Conservation (phyloP, 352 stramenopile genomes). For the Pythium coloratum region DNA sequence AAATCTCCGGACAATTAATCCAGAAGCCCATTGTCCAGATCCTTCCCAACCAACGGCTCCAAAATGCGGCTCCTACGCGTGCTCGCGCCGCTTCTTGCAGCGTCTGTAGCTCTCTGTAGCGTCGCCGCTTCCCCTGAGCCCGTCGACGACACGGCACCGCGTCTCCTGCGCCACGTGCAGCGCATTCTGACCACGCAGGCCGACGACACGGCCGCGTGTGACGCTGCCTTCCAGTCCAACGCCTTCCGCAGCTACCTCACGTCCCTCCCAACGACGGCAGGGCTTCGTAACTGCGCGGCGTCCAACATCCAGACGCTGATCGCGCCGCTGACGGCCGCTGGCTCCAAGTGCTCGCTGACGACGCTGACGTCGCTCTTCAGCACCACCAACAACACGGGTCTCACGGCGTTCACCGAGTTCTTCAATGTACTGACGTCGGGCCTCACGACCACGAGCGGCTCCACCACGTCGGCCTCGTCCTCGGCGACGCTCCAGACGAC, state of each 20-base stretch:
- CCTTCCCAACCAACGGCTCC: not conserved
- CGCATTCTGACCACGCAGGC: conserved; percentile 18
- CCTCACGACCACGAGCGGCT: conserved; percentile 21
- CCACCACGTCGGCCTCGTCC: conserved; percentile 19
- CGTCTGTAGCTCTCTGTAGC: not conserved
- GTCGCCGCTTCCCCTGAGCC: not conserved
- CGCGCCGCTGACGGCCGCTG: conserved; percentile 32
- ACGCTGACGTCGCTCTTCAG: conserved; percentile 45
- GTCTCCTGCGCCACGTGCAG: conserved; percentile 20
- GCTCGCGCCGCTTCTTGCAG: not conserved
- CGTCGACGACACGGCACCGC: not conserved
- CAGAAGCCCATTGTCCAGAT: not conserved
- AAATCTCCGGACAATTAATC: not conserved
- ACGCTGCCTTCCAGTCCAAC: conserved; percentile 40
- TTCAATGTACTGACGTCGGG: conserved; percentile 40
- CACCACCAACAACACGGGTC: conserved; percentile 26
- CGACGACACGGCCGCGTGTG: conserved; percentile 39
- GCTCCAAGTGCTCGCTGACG: conserved; percentile 49
- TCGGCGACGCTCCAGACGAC: conserved; percentile 23
- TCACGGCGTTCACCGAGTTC: conserved; percentile 44
- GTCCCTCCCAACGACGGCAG: conserved; percentile 40
- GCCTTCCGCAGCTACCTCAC: conserved; percentile 46
- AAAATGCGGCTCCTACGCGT: conserved; percentile 6
- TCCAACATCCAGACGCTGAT: conserved; percentile 51
- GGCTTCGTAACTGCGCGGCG: conserved; percentile 49